Evolutionary conservation across 345 rosid genomes (phyloP).

Genomic region (Erucastrum elatum): DNA sequence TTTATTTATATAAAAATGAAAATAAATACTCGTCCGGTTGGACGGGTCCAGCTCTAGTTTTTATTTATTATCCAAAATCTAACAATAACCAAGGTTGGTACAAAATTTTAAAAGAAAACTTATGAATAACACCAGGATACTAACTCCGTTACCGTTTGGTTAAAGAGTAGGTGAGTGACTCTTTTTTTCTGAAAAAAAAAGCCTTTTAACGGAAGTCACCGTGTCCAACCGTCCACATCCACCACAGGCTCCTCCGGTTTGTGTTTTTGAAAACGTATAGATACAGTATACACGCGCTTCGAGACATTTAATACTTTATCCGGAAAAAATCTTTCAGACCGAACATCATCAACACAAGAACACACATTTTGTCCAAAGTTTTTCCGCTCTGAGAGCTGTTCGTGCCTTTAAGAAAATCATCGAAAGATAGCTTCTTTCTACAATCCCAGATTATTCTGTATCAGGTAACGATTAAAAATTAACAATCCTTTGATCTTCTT

Average conservation of each 20-base stretch:
- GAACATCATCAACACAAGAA: conserved; percentile 32
- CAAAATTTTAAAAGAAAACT: too few relatives aligned
- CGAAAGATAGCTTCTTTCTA: conserved; percentile 11
- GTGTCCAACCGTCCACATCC: conserved; percentile 33
- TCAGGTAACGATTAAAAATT: conserved; percentile 1
- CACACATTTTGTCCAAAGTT: conserved; percentile 30
- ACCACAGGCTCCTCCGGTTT: background rate
- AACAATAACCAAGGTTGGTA: too few relatives aligned
- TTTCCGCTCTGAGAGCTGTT: conserved; percentile 23
- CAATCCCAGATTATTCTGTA: background rate
- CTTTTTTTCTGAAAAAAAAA: too few relatives aligned
- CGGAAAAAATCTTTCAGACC: conserved; percentile 18
- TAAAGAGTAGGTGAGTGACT: too few relatives aligned
- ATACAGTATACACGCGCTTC: conserved; percentile 31
- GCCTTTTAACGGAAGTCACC: conserved; percentile 31
- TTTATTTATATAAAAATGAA: too few relatives aligned
- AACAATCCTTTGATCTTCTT: background rate
- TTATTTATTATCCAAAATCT: too few relatives aligned
- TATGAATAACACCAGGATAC: too few relatives aligned
- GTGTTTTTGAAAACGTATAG: background rate
- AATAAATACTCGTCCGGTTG: too few relatives aligned
- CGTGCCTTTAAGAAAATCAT: conserved; percentile 7
- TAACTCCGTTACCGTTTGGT: too few relatives aligned
- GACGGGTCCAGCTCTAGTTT: too few relatives aligned
- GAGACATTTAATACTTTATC: conserved; percentile 13